Evolutionary conservation across 2,329 filamentous ascomycete species (phyloP).

Genomic region (Penicillium sp.): DNA sequence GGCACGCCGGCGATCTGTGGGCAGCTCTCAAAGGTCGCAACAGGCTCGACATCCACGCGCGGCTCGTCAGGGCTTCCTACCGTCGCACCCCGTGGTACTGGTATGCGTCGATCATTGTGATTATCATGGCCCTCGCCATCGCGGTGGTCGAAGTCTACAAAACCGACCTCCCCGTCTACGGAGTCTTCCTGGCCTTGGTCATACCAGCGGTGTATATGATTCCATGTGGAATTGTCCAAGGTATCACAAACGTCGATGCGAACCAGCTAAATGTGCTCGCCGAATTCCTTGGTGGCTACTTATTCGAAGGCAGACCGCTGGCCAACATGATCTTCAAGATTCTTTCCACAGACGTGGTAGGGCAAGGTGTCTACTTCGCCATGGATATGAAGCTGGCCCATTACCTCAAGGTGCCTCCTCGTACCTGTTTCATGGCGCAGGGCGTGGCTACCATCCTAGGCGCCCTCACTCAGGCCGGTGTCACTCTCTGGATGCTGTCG

Average conservation of each 20-base stretch:
- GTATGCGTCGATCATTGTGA: constrained; percentile 39
- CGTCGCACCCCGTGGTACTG: constrained; percentile 56
- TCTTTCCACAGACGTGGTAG: constrained; percentile 47
- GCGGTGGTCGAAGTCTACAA: constrained; percentile 52
- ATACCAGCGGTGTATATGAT: constrained; percentile 54
- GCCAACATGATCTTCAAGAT: constrained; percentile 58
- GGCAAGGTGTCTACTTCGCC: constrained; percentile 53
- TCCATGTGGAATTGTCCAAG: constrained; percentile 22
- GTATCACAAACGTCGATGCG: constrained; percentile 52
- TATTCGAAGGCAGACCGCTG: constrained; percentile 51
- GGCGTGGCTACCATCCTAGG: constrained; percentile 36
- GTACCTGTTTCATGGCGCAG: constrained; percentile 15
- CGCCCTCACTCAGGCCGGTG: constrained; percentile 52
- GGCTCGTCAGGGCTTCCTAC: constrained; percentile 51
- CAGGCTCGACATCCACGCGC: constrained; percentile 50
- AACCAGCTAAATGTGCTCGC: constrained; percentile 57
- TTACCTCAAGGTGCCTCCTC: constrained; percentile 19
- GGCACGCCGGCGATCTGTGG: constrained; percentile 54
- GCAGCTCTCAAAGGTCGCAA: constrained; percentile 21
- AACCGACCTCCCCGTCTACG: constrained; percentile 46
- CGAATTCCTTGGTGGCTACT: constrained; percentile 55
- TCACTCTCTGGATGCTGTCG: constrained; percentile 48
- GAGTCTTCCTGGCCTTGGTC: constrained; percentile 52
- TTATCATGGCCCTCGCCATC: constrained; percentile 46
- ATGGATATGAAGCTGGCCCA: constrained; percentile 25